Evolutionary conservation across 2,329 filamentous ascomycete species (phyloP).

Genomic region (Aspergillus fumigatiaffinis): DNA sequence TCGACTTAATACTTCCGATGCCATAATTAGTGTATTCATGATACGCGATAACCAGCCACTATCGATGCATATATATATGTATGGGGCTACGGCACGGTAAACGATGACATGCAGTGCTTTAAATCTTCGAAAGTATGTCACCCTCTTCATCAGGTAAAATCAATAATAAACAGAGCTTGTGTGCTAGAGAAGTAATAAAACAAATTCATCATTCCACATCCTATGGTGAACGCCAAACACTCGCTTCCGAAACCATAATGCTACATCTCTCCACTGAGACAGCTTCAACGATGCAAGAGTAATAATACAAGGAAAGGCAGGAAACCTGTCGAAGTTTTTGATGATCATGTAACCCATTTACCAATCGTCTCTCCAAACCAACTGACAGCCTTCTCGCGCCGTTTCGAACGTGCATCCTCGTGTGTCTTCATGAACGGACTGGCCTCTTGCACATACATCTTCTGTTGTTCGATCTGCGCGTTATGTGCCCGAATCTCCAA

Average conservation of each 20-base stretch:
- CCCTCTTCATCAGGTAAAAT: not conserved
- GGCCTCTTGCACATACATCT: slow-evolving; percentile 34
- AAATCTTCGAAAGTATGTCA: not conserved
- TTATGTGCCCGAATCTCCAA: slow-evolving; percentile 40
- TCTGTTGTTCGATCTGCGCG: slow-evolving; percentile 35
- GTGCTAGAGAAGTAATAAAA: not conserved
- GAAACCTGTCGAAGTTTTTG: not conserved
- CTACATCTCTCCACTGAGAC: not conserved
- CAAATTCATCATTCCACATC: not conserved
- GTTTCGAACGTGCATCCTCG: slow-evolving; percentile 33
- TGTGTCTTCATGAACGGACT: slow-evolving; percentile 35
- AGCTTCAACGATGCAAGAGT: slow-evolving; percentile 1
- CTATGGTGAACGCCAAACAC: not conserved
- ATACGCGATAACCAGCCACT: not conserved
- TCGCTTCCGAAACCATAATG: slow-evolving; percentile 4
- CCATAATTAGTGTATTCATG: not conserved
- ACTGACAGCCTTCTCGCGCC: slow-evolving; percentile 36
- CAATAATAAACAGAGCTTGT: not conserved
- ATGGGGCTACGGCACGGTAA: not conserved
- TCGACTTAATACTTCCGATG: not conserved
- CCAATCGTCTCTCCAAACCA: slow-evolving; percentile 45
- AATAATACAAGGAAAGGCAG: slow-evolving; percentile 12
- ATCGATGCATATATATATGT: not conserved
- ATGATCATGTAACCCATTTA: slow-evolving; percentile 35
- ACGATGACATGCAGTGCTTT: not conserved